Base-by-base conservation (phyloP, 352 stramenopile genomes). In the Phytophthora hybrid region DNA sequence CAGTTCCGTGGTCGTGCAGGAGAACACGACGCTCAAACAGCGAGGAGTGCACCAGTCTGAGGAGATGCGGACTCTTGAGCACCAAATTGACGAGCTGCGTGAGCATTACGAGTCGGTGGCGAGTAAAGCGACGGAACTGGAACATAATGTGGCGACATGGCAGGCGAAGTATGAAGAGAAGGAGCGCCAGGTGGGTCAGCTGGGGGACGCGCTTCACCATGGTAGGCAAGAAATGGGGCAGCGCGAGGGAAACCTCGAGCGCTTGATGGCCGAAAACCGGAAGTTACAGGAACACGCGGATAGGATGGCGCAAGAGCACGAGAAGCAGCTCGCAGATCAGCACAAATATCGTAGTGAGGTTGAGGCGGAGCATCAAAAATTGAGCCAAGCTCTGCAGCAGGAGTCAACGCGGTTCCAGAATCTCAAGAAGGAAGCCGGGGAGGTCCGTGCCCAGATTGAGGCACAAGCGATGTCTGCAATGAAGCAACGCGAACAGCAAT, bases 401-500 rank as follows among this genome's bases (percentile, higher is more conserved):
- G 82, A 85, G 52, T 67, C 65, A 3, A 63, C 79, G 10, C 74
- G 74, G 31, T 84, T 85, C 46, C 76, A 77, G 18, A 79, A 78
- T 6, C 58, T 86, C 0, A 81, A 70, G 18, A 76, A 89, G 34
- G 76, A 89, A 51, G 74, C 79, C 49, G 68, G 71, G 44, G 63
- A 59, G n/a, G 67, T 82, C 32, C 80, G 69, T 46, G 78, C 79
- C 11, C 78, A 89, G 54, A 76, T 83, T 49, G 81, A 89, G 63
- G 70, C 68, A 3, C 78, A 83, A 44, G 78, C 81, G 1, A 78
- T 78, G 59, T 51, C 71, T 39, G 78, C 83, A 13, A 83, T 89
- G 75, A 79, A 78, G 23, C 77, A 87, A 54, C 79, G 85, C 7
- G 81, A 90, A 59, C 73, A 86, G 19, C 77, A 87, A 37, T 78